Base-by-base conservation (phyloP, 441 rosid genomes). In the Syzygium syzygioides region DNA sequence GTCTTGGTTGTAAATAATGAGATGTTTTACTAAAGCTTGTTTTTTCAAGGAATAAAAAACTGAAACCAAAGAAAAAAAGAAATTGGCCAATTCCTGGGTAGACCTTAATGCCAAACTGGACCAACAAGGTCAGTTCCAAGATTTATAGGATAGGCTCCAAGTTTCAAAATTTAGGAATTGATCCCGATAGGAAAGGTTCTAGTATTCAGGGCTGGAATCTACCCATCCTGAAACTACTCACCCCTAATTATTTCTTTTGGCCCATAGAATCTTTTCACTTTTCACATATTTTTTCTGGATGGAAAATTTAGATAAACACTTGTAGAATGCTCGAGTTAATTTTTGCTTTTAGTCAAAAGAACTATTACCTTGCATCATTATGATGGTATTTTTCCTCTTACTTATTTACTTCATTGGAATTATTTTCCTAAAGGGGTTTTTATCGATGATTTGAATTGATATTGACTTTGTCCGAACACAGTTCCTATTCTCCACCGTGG, bases 51-150 rank as follows among this genome's bases (percentile, higher is more conserved):
- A n/a, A 60, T 62, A 55, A 5, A 11, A 28, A 28, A 60, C 5
- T 26, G 14, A 14, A 20, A 25, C 45, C 45, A 10, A 57, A 9
- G 10, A 57, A 6, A 6, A n/a, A n/a, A 28, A 4, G 37, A 10
- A 64, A 64, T n/a, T 64, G 37, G 15, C 37, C 1, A 25, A 0
- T 15, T 15, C 37, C 9, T 0, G 0, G 0, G 20, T 64, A 64
- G 20, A 64, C 32, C 37, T 64, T 14, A 9, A 30, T 14, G 30
- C 30, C 37, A 30, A 14, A 30, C 30, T 0, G 6, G 20, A 64
- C 6, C 3, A 0, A 64, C 5, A 30, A 0, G 11, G 71, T n/a
- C 4, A 6, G 8, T 14, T 62, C n/a, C 20, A n/a, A 62, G 11
- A 64, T 64, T 15, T 64, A 30, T 37, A 30, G 0, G 7, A 0